A percentile compares a stretch with the other conserved stretches of the same genome.
Evolutionary conservation across 345 rosid species (phyloP).

Genomic region (Pseudoturritis turrita): DNA sequence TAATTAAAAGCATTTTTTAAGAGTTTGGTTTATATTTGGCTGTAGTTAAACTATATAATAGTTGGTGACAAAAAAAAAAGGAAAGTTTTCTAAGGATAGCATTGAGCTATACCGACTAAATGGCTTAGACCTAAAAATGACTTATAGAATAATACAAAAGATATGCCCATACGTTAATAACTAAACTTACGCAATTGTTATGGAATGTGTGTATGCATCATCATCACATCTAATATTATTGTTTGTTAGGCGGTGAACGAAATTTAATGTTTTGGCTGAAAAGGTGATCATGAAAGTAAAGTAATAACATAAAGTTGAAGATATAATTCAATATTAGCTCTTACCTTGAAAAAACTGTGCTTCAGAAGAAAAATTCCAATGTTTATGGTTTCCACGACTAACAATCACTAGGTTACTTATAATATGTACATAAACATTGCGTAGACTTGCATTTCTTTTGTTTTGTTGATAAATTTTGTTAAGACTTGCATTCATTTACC

Average conservation of each 20-base stretch:
- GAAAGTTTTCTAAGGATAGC: not conserved
- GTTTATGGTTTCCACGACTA: constrained; percentile 13
- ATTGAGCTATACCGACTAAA: not conserved
- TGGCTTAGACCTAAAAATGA: not conserved
- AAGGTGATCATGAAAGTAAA: not conserved
- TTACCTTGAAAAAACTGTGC: not conserved
- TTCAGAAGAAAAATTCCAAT: not conserved
- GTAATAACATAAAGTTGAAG: not conserved
- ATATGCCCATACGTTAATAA: not conserved
- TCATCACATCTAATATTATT: not conserved
- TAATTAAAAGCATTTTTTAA: not conserved
- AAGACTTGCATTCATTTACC: not conserved
- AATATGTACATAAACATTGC: not conserved
- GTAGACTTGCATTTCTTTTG: not conserved
- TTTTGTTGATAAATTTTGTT: too few relatives aligned
- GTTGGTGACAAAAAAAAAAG: not conserved
- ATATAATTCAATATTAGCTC: not conserved
- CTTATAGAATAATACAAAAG: constrained; percentile 4
- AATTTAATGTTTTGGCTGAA: not conserved
- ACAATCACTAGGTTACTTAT: not conserved
- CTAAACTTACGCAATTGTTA: constrained; percentile 4
- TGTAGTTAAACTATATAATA: not conserved
- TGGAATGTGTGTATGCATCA: constrained; percentile 25
- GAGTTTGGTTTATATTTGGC: not conserved
- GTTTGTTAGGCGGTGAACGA: not conserved